Base-by-base conservation (phyloP, 176 grass and related monocot genomes). In the Leersia perrieri region DNA sequence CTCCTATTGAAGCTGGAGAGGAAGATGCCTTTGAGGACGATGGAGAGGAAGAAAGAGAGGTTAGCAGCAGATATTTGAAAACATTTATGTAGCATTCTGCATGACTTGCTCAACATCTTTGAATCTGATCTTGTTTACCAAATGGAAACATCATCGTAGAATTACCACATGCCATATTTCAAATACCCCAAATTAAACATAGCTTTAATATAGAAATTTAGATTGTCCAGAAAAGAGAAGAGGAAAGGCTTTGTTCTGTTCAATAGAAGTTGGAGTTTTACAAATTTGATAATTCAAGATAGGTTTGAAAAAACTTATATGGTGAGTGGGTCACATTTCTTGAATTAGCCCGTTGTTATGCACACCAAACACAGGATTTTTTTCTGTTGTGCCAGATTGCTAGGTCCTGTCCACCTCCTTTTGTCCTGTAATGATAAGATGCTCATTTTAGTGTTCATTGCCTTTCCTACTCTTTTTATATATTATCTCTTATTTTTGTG, bases 1-100 rank as follows among this genome's bases (percentile, higher is more conserved):
- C 92, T 14, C 96, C 96, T 5, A 53, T 90, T 41, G 86, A 95
- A 86, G 63, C 77, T 68, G 88, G 73, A 5, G 92, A 93, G 26
- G 96, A 98, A 83, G 96, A 95, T 83, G 66, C 66, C 47, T 23
- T 91, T 4, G 96, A 98, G 60, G 90, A 86, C 58, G 92, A 93
- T 80, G 90, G 92, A 32, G 95, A 98, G 75, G 96, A 98, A 91
- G 96, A 98, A 87, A 92, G 88, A 65, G 90, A 95, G 92, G 92
- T 95, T 78, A 89, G 80, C 13, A 80, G 78, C n/a, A 6, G 22
- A 20, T 13, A 16, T 82, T 38, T 73, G 34, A 44, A 42, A 3
- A 3, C 23, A 41, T 40, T 22, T 70, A 70, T 1, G 44, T 18
- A 47, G 57, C 60, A 47, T 82, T 82, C 13, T 22, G 14, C 11